These are phyloP conservation scores for Achaetomiella virescens DNA, from an alignment of 495 filamentous ascomycete species.

Conservation along the genomic window DNA sequence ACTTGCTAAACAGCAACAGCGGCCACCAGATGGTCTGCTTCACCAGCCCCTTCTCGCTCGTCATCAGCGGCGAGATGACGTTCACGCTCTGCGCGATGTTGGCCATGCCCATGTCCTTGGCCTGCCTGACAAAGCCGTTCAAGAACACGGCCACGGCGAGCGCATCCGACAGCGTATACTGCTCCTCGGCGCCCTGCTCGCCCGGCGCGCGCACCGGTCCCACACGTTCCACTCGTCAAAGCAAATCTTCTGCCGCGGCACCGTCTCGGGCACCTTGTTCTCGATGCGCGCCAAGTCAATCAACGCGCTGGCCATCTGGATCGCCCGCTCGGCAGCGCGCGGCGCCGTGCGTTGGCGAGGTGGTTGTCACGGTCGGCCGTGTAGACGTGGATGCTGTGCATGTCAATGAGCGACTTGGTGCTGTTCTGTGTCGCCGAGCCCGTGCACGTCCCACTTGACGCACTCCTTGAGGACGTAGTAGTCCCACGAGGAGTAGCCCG, in stretches of 20 bases:
- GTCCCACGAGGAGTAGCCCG: constrained; percentile 64
- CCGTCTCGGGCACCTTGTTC: constrained; percentile 49
- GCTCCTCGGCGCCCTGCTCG: constrained; percentile 60
- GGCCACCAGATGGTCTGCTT: constrained; percentile 79
- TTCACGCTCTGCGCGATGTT: constrained; percentile 77
- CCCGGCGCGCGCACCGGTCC: constrained; percentile 70
- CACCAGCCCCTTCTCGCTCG: constrained; percentile 52
- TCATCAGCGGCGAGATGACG: constrained; percentile 73
- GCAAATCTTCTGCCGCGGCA: constrained; percentile 61
- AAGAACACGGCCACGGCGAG: constrained; percentile 67
- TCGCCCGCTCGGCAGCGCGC: constrained; percentile 64
- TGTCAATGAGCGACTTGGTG: constrained; percentile 47
- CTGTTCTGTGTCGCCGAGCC: background rate
- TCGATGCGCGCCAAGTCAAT: constrained; percentile 74
- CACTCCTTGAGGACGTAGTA: constrained; percentile 63
- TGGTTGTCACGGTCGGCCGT: constrained; percentile 46
- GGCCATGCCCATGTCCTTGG: constrained; percentile 66
- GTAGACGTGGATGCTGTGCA: constrained; percentile 66
- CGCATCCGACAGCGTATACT: constrained; percentile 70
- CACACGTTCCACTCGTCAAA: constrained; percentile 88
- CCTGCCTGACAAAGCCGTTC: constrained; percentile 75
- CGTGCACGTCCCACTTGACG: constrained; percentile 37
- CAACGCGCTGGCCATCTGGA: constrained; percentile 58
- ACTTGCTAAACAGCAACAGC: constrained; percentile 61
- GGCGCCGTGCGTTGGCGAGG: constrained; percentile 58